phyloP scores from a whole-genome alignment of 2,329 filamentous ascomycete genomes.

The Aureobasidium sp. region DNA sequence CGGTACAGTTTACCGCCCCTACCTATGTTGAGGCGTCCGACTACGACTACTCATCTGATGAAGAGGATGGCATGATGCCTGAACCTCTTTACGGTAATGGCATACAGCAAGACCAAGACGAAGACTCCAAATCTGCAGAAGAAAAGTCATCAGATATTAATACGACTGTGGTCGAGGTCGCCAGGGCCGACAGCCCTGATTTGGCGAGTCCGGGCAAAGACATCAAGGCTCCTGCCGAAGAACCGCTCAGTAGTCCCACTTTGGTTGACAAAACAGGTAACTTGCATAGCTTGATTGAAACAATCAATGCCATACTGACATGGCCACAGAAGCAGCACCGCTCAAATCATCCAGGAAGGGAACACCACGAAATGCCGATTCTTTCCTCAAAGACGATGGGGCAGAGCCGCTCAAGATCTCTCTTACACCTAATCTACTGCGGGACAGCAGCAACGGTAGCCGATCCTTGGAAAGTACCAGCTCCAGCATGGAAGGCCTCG shows the following conservation, averaged over 20 bases:
- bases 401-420: slow-evolving; percentile 97
- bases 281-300: neutral
- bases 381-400: slow-evolving; percentile 94
- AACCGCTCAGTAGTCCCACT: slow-evolving; percentile 25
- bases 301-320: slow-evolving; percentile 24
- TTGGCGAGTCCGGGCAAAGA: slow-evolving; percentile 18
- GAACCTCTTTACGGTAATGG: slow-evolving; percentile 10
- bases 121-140: neutral
- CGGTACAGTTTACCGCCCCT: slow-evolving; percentile 73
- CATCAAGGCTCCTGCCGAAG: slow-evolving; percentile 21
- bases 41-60: slow-evolving; percentile 72
- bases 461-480: slow-evolving; percentile 15
- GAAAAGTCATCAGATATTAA: neutral
- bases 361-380: slow-evolving; percentile 83
- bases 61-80: slow-evolving; percentile 23
- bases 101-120: neutral
- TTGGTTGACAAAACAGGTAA: slow-evolving; percentile 22
- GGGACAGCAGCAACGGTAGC: slow-evolving; percentile 56
- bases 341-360: slow-evolving; percentile 72
- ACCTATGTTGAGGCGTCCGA: slow-evolving; percentile 86
- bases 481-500: slow-evolving; percentile 67
- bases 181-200: slow-evolving; percentile 8
- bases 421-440: slow-evolving; percentile 81
- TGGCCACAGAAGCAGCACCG: slow-evolving; percentile 27
- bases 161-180: neutral